A percentile compares a stretch with the other conserved stretches of the same genome.
Evolutionary conservation across 2,329 filamentous ascomycete genomes (phyloP).

Genomic region (Pestalotiopsis sp.): DNA sequence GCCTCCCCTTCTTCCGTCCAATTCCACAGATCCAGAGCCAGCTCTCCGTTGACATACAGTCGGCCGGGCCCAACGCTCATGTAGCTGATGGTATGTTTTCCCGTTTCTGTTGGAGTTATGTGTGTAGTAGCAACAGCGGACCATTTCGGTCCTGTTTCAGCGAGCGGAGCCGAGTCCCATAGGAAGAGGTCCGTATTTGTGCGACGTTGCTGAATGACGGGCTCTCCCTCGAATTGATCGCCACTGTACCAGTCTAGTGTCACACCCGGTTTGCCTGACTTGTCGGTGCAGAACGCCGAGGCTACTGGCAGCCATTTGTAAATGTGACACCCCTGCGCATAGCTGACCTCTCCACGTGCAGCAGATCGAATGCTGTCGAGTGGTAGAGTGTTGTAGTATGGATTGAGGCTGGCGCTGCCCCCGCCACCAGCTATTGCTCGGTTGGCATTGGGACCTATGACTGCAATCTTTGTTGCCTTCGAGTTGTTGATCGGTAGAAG

Average conservation of each 20-base stretch:
- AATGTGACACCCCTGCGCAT: constrained; percentile 64
- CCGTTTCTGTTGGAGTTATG: constrained; percentile 59
- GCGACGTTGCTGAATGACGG: constrained; percentile 59
- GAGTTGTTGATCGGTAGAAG: constrained; percentile 59
- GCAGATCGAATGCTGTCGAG: constrained; percentile 61
- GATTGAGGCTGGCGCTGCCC: constrained; percentile 68
- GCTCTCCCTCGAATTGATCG: constrained; percentile 61
- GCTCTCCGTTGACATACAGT: constrained; percentile 59
- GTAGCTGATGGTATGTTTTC: constrained; percentile 67
- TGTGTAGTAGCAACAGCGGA: constrained; percentile 64
- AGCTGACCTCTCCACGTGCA: constrained; percentile 57
- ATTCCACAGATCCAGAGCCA: constrained; percentile 67
- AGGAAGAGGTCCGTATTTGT: constrained; percentile 69
- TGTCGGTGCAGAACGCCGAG: constrained; percentile 58
- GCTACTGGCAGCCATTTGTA: constrained; percentile 68
- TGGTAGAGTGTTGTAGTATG: constrained; percentile 68
- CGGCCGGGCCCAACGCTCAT: constrained; percentile 67
- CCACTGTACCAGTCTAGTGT: constrained; percentile 66
- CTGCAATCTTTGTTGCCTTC: constrained; percentile 59
- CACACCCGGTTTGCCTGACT: constrained; percentile 60
- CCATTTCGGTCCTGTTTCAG: constrained; percentile 62
- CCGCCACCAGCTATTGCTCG: constrained; percentile 68
- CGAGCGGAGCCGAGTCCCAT: constrained; percentile 68
- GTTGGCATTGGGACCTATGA: constrained; percentile 70
- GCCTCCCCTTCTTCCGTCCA: constrained; percentile 71